Conservation (phyloP, 2,329 filamentous ascomycete genomes). For the Metarhizium sp. region DNA sequence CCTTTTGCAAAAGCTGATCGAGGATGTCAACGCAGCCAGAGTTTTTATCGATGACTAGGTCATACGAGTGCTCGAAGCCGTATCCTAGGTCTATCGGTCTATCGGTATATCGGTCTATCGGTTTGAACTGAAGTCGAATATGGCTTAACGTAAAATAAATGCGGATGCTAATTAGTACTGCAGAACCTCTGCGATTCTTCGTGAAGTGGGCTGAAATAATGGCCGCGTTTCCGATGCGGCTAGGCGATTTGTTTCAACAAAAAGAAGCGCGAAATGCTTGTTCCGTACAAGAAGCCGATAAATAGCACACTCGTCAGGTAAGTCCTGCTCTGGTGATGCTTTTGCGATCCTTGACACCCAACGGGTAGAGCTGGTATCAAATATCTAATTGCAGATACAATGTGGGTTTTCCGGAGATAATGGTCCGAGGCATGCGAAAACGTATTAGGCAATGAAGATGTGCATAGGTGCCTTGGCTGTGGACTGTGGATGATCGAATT, state of each 20-base stretch:
- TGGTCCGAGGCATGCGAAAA: neutral
- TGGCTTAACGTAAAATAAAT: too few species aligned
- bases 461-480: neutral
- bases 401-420: neutral
- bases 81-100: too few species aligned
- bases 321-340: neutral
- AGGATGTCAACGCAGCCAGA: too few species aligned
- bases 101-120: too few species aligned
- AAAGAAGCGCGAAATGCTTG: neutral
- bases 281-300: neutral
- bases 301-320: neutral
- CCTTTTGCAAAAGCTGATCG: too few species aligned
- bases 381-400: neutral
- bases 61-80: too few species aligned
- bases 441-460: neutral
- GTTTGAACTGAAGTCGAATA: too few species aligned
- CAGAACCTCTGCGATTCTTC: neutral
- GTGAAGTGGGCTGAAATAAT: neutral
- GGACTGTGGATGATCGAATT: neutral
- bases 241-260: neutral
- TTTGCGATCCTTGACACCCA: neutral
- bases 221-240: neutral
- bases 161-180: too few species aligned
- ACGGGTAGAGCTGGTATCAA: neutral
- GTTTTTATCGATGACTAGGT: too few species aligned